Percentiles rank a stretch among this genome's conserved stretches.
phyloP scores from a whole-genome alignment of 306 rosid genomes.

The Cercis canadensis region DNA sequence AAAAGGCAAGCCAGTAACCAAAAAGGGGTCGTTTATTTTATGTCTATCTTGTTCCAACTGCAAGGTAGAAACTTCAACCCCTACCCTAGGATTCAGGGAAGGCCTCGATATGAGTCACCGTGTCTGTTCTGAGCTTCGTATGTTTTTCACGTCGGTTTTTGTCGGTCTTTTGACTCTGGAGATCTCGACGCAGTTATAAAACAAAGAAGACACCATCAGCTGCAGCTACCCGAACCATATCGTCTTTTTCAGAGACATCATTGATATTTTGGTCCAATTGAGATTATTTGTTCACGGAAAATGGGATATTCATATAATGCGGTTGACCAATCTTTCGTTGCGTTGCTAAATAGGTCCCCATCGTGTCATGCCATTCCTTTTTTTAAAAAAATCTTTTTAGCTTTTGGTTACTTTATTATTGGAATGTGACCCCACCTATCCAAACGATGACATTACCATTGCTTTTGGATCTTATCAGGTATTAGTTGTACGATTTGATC shows the following conservation, averaged over 20 bases:
- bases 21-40: neutral
- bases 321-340: neutral
- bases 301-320: neutral
- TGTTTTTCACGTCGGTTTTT: neutral
- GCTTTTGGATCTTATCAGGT: too few relatives aligned
- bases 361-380: neutral
- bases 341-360: neutral
- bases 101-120: neutral
- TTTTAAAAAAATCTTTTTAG: too few relatives aligned
- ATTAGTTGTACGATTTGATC: too few relatives aligned
- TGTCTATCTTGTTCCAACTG: neutral
- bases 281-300: neutral
- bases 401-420: too few relatives aligned
- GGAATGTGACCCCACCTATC: too few relatives aligned
- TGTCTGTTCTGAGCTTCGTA: neutral
- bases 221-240: neutral
- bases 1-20: neutral
- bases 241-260: neutral
- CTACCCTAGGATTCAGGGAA: neutral
- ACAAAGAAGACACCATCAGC: neutral
- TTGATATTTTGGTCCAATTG: neutral
- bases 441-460: too few relatives aligned
- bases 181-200: neutral
- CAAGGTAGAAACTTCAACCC: neutral
- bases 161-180: constrained; percentile 11